Base-by-base conservation (phyloP, 169 alveolate species). In the Plasmodium berghei region DNA sequence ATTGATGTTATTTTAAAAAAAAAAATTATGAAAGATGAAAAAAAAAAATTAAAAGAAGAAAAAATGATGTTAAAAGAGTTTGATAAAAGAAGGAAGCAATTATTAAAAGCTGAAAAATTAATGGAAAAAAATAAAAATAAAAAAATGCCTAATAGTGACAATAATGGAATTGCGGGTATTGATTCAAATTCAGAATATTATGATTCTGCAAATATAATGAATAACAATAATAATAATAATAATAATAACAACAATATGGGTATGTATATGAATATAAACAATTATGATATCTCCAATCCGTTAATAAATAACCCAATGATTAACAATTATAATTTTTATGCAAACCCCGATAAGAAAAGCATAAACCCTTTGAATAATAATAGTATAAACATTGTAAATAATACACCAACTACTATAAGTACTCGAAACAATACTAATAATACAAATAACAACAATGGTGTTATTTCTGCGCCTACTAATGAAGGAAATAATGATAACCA, bases 1-100 rank as follows among this genome's bases (percentile, higher is more conserved):
- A 22, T 26, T 5, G 89, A 77, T 48, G 89, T 64, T 6, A 62
- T 77, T 45, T 48, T 77, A 59, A 77, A 22, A 56, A 77, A 64
- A 34, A 49, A 77, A 58, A 58, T 77, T 45, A 77, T 63, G 16
- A 64, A 77, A 77, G 89, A 77, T 52, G 89, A 77, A 6, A 77
- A 77, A 52, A 55, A 63, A 77, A 77, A 77, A 77, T 63, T 77
- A 34, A 77, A 77, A 62, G 89, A 77, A 64, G 34, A 77, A 77
- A 77, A 64, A 77, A 63, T 63, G 49, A 64, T 64, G 75, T 12
- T 64, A 45, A 77, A 66, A 54, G 9, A 63, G 45, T 77, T 48
- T 56, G 89, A 77, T 18, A 77, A 77, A 48, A 63, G 49, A 52
- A 18, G 77, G 4, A 77, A 77, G 14, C 77, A 77, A 22, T 24